Base-by-base conservation (phyloP, 2,329 filamentous ascomycete genomes). In the Fusarium sp. region DNA sequence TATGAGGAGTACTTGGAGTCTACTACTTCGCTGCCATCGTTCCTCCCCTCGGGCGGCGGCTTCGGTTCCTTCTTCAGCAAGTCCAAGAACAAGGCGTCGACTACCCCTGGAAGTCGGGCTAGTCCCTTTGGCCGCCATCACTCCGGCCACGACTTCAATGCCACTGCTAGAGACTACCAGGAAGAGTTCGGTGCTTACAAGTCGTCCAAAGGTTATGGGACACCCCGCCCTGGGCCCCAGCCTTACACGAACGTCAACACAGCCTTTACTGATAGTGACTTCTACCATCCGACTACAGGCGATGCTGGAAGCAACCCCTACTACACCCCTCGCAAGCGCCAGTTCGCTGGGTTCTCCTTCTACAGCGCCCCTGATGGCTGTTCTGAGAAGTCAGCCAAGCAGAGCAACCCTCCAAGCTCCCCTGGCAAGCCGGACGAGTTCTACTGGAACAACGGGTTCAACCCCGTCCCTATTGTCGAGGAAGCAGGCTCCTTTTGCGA, bases 391-490 rank as follows among this genome's bases (percentile, higher is more conserved):
- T 73, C 67, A 2, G 20, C 35, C 0, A 72, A 72, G 30, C 27
- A 37, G 25, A 68, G 52, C 9, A 25, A 58, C 27, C 50, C 45
- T n/a, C 41, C 52, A 9, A 18, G 30, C 48, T 74, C 60, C 10
- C 59, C 70, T 27, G 48, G 25, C 8, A 39, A 62, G 43, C 56
- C 54, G 20, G 70, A 74, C 20, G 64, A 65, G 6, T 58, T 63
- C 67, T 34, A 66, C 34, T 75, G 73, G 73, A 75, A 74, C 48
- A 75, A 75, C 37, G 73, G 61, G 8, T 75, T 75, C 41, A 71
- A 81, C 13, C 65, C 67, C 16, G 67, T 81, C 14, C 80, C 82
- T 2, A 81, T 81, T 35, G 77, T 83, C 34, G 83, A 84, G 52
- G 83, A 84, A 67, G 79, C 81, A 18, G 71, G 71, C 23, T 81